These are phyloP conservation scores for Spinacia oleracea DNA, from an alignment of 179 eudicot genomes.

Conservation along the genomic window DNA sequence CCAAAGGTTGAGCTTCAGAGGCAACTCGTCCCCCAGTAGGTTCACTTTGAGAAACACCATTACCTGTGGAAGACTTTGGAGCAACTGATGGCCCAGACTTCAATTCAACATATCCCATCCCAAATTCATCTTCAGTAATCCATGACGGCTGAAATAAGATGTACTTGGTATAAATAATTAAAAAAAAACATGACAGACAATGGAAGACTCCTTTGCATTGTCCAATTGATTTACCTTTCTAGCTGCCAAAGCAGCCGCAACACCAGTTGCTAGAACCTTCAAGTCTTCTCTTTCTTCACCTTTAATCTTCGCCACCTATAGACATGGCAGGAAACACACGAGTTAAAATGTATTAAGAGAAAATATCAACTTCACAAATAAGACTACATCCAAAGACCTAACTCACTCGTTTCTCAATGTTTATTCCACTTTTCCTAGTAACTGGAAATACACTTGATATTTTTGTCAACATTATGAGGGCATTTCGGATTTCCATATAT, in stretches of 20 bases:
- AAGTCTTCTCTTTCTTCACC: constrained; percentile 97
- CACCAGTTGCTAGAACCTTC: constrained; percentile 97
- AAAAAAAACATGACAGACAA: background rate
- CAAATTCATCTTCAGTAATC: constrained; percentile 98
- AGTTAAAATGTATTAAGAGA: background rate
- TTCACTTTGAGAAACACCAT: constrained; percentile 50
- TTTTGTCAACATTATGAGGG: constrained; percentile 84
- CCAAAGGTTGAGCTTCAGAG: constrained; percentile 54
- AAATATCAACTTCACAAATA: constrained; percentile 12
- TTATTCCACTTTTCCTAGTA: constrained; percentile 94
- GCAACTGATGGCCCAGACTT: constrained; percentile 67
- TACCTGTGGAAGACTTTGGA: constrained; percentile 51
- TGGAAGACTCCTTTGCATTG: background rate
- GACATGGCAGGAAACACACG: background rate
- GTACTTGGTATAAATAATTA: background rate
- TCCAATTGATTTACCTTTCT: constrained; percentile 65
- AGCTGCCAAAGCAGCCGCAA: constrained; percentile 97
- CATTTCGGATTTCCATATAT: constrained; percentile 98
- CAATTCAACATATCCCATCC: constrained; percentile 91
- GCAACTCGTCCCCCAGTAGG: constrained; percentile 52
- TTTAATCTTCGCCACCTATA: constrained; percentile 93
- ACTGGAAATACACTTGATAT: constrained; percentile 93
- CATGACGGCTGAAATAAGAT: constrained; percentile 61
- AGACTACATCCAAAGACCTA: background rate
- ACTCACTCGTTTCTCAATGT: constrained; percentile 93